phyloP scores from a whole-genome alignment of 805 yeast genomes.

The Wickerhamomyces bovis region DNA sequence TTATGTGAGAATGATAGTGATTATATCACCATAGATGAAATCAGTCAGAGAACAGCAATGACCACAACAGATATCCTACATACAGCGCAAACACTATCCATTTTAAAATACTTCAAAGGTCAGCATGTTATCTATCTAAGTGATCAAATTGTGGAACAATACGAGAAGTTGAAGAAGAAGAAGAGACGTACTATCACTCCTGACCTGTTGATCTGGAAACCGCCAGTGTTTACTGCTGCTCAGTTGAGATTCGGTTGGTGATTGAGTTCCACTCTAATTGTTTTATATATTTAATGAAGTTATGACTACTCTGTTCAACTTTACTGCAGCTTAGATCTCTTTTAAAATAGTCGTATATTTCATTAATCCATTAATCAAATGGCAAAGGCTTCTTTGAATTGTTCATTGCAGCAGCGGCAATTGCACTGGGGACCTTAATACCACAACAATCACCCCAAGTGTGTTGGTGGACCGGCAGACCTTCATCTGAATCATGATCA shows the following conservation, averaged over 20 bases:
- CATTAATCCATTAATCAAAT: constrained; percentile 59
- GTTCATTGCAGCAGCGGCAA: constrained; percentile 69
- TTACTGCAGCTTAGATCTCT: background rate
- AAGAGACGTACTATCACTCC: constrained; percentile 76
- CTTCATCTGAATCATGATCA: constrained; percentile 31
- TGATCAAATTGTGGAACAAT: constrained; percentile 71
- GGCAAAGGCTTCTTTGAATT: constrained; percentile 42
- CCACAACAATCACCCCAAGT: constrained; percentile 99
- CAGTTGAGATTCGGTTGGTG: constrained; percentile 95
- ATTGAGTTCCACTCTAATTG: constrained; percentile 3
- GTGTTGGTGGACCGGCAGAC: constrained; percentile 31
- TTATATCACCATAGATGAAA: constrained; percentile 77
- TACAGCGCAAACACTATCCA: constrained; percentile 85
- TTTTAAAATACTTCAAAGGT: constrained; percentile 88
- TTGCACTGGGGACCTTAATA: constrained; percentile 89
- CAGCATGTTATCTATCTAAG: constrained; percentile 87
- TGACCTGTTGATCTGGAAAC: constrained; percentile 75
- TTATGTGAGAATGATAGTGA: constrained; percentile 54
- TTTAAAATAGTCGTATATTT: background rate
- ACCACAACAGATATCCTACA: constrained; percentile 94
- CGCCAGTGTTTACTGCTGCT: constrained; percentile 91
- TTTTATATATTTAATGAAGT: background rate
- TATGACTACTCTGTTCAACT: background rate
- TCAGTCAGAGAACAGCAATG: constrained; percentile 82
- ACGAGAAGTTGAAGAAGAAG: constrained; percentile 61